Evolutionary conservation across 2,329 filamentous ascomycete genomes (phyloP), one percentile per base, ranked within the genome.

Genomic region (Exserohilum turcica): DNA sequence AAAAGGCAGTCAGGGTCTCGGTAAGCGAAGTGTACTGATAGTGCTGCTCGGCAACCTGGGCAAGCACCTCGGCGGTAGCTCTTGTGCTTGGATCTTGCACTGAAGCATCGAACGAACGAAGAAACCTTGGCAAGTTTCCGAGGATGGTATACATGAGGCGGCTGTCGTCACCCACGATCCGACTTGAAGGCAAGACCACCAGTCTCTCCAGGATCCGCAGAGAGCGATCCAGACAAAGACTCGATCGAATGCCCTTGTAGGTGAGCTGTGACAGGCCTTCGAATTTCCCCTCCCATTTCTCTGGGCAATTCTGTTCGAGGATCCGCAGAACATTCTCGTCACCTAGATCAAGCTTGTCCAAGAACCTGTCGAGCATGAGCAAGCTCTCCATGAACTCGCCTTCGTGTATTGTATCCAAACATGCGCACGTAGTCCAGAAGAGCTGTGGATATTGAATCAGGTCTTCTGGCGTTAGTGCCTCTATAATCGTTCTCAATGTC

Each of bases 341-440:
- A 39, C 84, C 82, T 38, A 99, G 82, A 71, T 99, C 90, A 18
- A 97, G 79, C 71, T 94, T 96, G 61, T 86, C 84, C 18, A 99
- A 77, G 31, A 96, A 86, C 66, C 90, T 89, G 53, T 96, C 90
- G 8, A 99, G 82, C 90, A 99, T 97, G 46, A 90, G 88, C 10
- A 97, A 80, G 18, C 90, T 92, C 71, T 97, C 94, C 57, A 94
- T 84, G 59, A 96, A 99, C 68, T 99, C 94, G 18, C 88, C 85
- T 75, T 99, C 95, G 60, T 97, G 96, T 67, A 97, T 96, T 0
- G 94, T 97, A 68, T 97, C 92, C 16, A 99, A 79, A 71, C 94
- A 99, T 9, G 94, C 94, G 66, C 92, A 97, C 0, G 91, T 96
- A 0, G 93, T 96, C 95, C 95, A 99, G 75, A 99, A 97, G 1